These are phyloP conservation scores for Metschnikowia lochheadii DNA, from an alignment of 805 yeast genomes.

Conservation along the genomic window DNA sequence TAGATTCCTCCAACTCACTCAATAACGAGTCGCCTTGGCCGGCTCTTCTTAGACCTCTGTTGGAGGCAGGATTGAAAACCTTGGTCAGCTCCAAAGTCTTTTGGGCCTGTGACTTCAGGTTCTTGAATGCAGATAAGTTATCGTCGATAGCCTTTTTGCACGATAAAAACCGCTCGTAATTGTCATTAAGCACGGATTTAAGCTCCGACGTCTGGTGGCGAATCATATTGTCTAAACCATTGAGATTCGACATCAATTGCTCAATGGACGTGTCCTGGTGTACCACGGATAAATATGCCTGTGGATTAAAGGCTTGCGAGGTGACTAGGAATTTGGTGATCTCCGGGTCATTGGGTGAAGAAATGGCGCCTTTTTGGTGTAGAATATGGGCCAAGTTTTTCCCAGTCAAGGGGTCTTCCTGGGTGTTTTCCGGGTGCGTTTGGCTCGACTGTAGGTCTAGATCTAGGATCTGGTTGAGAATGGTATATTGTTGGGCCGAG, in stretches of 20 bases:
- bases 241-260: constrained; percentile 26
- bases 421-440: constrained; percentile 19
- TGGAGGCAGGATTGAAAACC: constrained; percentile 35
- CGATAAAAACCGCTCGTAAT: constrained; percentile 32
- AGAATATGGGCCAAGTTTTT: constrained; percentile 27
- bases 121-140: constrained; percentile 30
- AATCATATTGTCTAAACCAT: constrained; percentile 32
- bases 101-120: constrained; percentile 33
- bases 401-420: constrained; percentile 33
- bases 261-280: constrained; percentile 38
- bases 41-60: constrained; percentile 13
- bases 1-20: constrained; percentile 35
- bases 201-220: constrained; percentile 33
- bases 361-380: constrained; percentile 21
- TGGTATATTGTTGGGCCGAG: constrained; percentile 29
- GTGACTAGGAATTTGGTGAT: constrained; percentile 32
- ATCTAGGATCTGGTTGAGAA: constrained; percentile 26
- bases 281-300: constrained; percentile 32
- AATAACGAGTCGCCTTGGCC: constrained; percentile 23
- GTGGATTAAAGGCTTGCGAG: constrained; percentile 34
- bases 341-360: constrained; percentile 28
- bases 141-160: constrained; percentile 39
- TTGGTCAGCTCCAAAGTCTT: constrained; percentile 30
- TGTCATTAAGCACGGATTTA: constrained; percentile 34
- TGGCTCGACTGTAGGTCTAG: constrained; percentile 10